Conservation (phyloP, 345 rosid species). For the Boechera stricta region DNA sequence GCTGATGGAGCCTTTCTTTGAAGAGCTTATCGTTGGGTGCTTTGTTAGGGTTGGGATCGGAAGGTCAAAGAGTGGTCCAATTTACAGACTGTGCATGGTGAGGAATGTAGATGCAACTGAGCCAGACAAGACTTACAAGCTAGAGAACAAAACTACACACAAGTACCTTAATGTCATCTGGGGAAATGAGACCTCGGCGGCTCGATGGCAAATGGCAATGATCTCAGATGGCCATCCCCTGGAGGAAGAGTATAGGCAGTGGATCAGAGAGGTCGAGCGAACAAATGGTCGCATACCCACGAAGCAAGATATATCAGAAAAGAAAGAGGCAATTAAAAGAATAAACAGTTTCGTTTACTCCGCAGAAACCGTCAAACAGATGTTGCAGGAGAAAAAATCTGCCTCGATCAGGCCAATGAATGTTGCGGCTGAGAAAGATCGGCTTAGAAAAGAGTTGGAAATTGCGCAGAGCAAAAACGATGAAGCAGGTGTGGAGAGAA, state of each 20-base stretch:
- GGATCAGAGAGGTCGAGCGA: constrained; percentile 89
- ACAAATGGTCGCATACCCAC: constrained; percentile 81
- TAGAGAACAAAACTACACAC: constrained; percentile 79
- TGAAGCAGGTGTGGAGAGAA: constrained; percentile 77
- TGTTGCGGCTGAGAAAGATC: constrained; percentile 95
- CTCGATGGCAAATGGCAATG: constrained; percentile 99
- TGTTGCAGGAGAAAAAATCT: constrained; percentile 96
- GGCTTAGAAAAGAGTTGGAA: constrained; percentile 87
- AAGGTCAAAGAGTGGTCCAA: constrained; percentile 72
- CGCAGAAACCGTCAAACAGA: constrained; percentile 91
- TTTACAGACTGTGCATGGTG: constrained; percentile 90
- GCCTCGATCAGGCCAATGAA: constrained; percentile 86
- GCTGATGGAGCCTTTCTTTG: constrained; percentile 99
- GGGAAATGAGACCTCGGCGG: constrained; percentile 95
- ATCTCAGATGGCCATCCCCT: constrained; percentile 87
- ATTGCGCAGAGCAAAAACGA: constrained; percentile 74
- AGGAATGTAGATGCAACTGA: constrained; percentile 91
- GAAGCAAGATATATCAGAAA: constrained; percentile 82
- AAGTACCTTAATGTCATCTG: constrained; percentile 88
- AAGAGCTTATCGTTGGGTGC: constrained; percentile 93
- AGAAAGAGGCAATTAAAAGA: constrained; percentile 78
- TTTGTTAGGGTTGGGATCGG: constrained; percentile 97
- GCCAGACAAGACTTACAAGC: constrained; percentile 76
- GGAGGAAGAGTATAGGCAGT: constrained; percentile 90
- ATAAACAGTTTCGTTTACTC: constrained; percentile 84